Conservation (phyloP, 208 protist species). For the Tritrichomonas foetus region DNA sequence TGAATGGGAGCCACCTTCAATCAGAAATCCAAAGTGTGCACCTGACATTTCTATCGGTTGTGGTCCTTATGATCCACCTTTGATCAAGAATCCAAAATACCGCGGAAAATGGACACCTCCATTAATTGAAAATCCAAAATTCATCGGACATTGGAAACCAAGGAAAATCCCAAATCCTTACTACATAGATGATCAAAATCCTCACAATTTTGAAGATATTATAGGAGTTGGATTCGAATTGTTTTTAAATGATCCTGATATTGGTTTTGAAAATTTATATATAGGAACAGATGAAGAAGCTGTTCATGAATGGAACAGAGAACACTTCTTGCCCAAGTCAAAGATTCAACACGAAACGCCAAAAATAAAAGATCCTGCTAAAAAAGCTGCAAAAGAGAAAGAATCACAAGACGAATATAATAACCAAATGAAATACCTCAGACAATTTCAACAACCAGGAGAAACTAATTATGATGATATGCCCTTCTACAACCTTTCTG, state of each 20-base stretch:
- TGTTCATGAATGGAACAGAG: not conserved
- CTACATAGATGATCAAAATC: constrained; percentile 42
- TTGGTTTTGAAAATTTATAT: not conserved
- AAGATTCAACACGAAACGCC: not conserved
- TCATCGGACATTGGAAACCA: constrained; percentile 55
- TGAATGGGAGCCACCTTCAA: constrained; percentile 49
- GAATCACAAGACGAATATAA: not conserved
- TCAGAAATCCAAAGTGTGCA: constrained; percentile 51
- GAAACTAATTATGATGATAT: not conserved
- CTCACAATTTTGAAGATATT: not conserved
- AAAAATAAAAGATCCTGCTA: not conserved
- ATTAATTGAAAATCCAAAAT: constrained; percentile 55
- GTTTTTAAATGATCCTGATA: not conserved
- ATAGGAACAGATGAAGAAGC: not conserved
- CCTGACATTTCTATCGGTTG: not conserved
- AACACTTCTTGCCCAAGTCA: not conserved
- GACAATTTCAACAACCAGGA: not conserved
- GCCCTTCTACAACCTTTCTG: not conserved
- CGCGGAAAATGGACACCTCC: constrained; percentile 52
- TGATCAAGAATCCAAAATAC: constrained; percentile 51
- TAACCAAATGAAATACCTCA: not conserved
- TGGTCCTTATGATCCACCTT: not conserved
- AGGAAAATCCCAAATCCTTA: constrained; percentile 54
- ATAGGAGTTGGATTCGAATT: not conserved
- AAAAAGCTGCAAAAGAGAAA: not conserved